Base-by-base conservation (phyloP, 495 filamentous ascomycete genomes). In the Aspergillus heteromorphus region DNA sequence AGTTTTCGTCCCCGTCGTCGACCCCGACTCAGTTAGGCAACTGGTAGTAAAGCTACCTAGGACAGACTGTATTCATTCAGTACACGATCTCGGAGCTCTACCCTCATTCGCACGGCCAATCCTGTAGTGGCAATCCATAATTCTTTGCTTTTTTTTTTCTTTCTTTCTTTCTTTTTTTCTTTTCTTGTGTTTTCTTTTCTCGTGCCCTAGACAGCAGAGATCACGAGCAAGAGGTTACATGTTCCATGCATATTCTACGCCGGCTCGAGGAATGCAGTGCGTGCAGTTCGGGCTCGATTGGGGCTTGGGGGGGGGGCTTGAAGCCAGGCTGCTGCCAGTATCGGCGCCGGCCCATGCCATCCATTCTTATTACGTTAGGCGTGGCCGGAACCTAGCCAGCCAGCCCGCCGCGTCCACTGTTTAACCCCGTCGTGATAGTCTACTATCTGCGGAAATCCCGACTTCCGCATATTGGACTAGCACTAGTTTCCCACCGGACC, bases 211-310 rank as follows among this genome's bases (percentile, higher is more conserved):
- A n/a, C 48, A 25, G 48, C 38, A 18, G 13, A 25, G 29, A 1
- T 29, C 10, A 11, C 8, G 9, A 23, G 30, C 49, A 17, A 51
- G 23, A 41, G 49, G 48, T 59, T 62, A 62, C 60, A 63, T 66
- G 67, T 75, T 73, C 73, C 66, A 74, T 74, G 71, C 73, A 73
- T 70, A 49, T 76, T 74, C 71, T 73, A 63, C 69, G 68, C 55
- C 66, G 57, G 65, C 64, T 73, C 65, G 64, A 67, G 55, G 53
- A 52, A 51, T 16, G 45, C 17, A 9, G 45, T 17, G 2, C 21
- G 45, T 17, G 2, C 21, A 27, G 45, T 10, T 25, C n/a, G n/a
- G 9, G 30, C 9, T 25, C 19, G 40, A 18, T 18, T 18, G 16
- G n/a, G 40, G 40, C 2, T 8, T n/a, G n/a, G 40, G 40, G 16